Evolutionary conservation across 345 rosid species (phyloP), one percentile per base, ranked within the genome.

Genomic region (Cardamine resedifolia): DNA sequence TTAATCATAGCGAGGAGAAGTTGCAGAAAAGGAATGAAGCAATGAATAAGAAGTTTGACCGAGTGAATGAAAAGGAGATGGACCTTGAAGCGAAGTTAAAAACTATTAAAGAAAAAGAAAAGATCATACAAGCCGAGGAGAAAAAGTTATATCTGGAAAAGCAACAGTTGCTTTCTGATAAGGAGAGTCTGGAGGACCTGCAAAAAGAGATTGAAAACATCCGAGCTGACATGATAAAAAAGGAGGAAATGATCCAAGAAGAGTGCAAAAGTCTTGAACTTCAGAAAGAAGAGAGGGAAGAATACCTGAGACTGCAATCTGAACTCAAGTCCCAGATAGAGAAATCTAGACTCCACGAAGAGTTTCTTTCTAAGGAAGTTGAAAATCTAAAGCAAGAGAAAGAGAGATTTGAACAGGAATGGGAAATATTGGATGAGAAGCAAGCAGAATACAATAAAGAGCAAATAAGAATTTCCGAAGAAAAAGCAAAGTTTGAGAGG

Each of bases 381-480:
- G 87, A 87, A 34, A 90, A 87, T 71, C 81, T 93, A 75, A 85
- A 86, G 68, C 83, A 72, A 76, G 94, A 93, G 66, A 86, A 80
- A 71, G 85, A 85, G 74, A 88, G 72, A 41, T 90, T 90, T 82
- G 88, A 88, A 85, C 85, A 83, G 76, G 97, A 90, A 55, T 87
- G 92, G 90, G 90, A 86, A 69, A 83, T 75, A 72, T 77, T 93
- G 83, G 92, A 90, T 83, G 92, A 84, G 76, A 90, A 86, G 77
- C 87, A 83, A 61, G 80, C 68, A 49, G 87, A 82, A 63, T 76
- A 80, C 51, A 72, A 38, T 58, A 77, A 82, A 76, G 85, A 78
- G 63, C 83, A 52, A 68, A 77, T 71, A 66, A 64, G 53, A 50
- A 53, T 84, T 79, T 75, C 64, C 61, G 85, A 84, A 62, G 90